A percentile compares a stretch with the other conserved stretches of the same genome.
Evolutionary conservation across 345 rosid species (phyloP).

Genomic region (Syzygium aromaticum): DNA sequence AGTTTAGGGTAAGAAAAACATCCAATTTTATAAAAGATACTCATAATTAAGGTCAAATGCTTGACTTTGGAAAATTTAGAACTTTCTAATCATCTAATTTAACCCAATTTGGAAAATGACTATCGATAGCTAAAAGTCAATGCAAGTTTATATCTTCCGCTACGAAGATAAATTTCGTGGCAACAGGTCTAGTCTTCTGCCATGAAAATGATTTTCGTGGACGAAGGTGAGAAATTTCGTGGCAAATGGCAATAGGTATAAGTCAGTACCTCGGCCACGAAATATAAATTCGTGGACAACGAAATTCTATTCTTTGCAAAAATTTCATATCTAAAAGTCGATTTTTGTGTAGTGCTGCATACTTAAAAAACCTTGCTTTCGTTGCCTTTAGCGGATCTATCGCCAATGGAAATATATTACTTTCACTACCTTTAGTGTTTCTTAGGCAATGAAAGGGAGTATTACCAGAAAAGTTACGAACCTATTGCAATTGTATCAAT

Average conservation of each 20-base stretch:
- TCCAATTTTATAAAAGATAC: neutral
- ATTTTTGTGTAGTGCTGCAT: neutral
- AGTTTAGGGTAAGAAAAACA: neutral
- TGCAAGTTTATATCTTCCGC: neutral
- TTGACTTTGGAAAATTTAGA: neutral
- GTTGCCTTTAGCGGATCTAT: neutral
- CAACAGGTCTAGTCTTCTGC: neutral
- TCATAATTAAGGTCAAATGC: neutral
- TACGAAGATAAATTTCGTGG: neutral
- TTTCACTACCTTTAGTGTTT: too few relatives aligned
- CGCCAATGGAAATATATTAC: too few relatives aligned
- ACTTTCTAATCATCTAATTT: neutral
- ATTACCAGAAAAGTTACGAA: too few relatives aligned
- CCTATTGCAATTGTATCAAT: too few relatives aligned
- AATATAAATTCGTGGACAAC: neutral
- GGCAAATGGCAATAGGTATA: neutral
- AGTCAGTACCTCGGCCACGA: neutral
- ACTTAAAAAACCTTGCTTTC: neutral
- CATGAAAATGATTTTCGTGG: neutral
- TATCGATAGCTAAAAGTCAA: neutral
- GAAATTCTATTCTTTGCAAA: neutral
- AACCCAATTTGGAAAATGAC: neutral
- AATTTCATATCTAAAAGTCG: neutral
- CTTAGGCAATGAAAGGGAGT: too few relatives aligned
- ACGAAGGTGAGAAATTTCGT: neutral